These are phyloP conservation scores for Globisporangium lucens DNA, from an alignment of 352 stramenopile species.

Conservation along the genomic window DNA sequence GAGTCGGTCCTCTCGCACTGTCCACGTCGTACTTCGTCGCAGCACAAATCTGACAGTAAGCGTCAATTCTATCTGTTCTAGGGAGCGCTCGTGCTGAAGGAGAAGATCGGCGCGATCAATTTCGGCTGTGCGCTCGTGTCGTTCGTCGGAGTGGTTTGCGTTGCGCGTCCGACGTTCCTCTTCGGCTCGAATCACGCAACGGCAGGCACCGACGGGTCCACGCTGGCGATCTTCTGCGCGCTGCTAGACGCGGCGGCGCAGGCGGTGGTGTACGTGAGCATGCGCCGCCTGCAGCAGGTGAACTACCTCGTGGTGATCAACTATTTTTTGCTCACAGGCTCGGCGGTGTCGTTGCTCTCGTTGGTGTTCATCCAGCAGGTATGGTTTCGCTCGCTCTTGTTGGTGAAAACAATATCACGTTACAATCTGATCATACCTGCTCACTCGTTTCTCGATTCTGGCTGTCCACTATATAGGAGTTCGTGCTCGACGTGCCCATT, in stretches of 20 bases:
- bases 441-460: neutral
- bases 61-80: slow-evolving; percentile 5
- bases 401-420: neutral
- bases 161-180: slow-evolving; percentile 30
- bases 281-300: slow-evolving; percentile 32
- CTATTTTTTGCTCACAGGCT: slow-evolving; percentile 33
- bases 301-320: slow-evolving; percentile 39
- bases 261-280: slow-evolving; percentile 28
- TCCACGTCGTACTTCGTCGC: neutral
- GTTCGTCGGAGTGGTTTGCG: slow-evolving; percentile 35
- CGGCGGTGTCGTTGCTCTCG: slow-evolving; percentile 27
- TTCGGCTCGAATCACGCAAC: slow-evolving; percentile 20
- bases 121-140: slow-evolving; percentile 32
- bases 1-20: neutral
- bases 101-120: slow-evolving; percentile 32
- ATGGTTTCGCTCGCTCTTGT: neutral
- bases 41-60: neutral
- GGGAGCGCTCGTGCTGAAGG: slow-evolving; percentile 28
- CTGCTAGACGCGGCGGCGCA: slow-evolving; percentile 24
- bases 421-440: neutral
- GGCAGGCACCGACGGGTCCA: slow-evolving; percentile 21
- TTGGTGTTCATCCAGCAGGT: slow-evolving; percentile 24
- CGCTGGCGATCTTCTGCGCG: slow-evolving; percentile 25
- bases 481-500: slow-evolving; percentile 12
- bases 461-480: slow-evolving; percentile 8